These are phyloP conservation scores for Colletotrichum abscissum DNA, from an alignment of 2,329 filamentous ascomycete genomes.

Conservation along the genomic window DNA sequence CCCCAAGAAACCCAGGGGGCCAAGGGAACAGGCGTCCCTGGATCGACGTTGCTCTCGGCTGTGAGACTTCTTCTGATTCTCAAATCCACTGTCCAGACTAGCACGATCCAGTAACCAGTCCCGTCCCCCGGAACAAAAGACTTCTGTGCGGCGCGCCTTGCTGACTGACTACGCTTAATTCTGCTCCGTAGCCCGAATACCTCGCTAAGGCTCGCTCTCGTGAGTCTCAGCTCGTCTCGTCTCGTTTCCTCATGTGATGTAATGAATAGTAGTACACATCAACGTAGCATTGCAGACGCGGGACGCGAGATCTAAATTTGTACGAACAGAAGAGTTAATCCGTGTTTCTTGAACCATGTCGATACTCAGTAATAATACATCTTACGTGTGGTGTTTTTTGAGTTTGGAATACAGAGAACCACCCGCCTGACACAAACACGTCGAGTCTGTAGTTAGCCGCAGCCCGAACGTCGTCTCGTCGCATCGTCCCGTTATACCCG, in stretches of 20 bases:
- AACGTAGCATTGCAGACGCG: neutral
- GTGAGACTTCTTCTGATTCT: neutral
- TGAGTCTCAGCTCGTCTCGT: too few relatives aligned
- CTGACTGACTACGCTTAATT: neutral
- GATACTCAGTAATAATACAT: neutral
- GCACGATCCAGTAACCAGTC: too few relatives aligned
- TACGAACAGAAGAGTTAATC: neutral
- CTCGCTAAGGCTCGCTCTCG: neutral
- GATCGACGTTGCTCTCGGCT: neutral
- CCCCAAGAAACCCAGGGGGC: neutral
- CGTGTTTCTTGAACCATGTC: constrained; percentile 4
- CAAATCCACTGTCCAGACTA: too few relatives aligned
- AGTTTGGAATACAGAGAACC: neutral
- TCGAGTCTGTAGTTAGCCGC: neutral
- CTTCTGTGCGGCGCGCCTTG: neutral
- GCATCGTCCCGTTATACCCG: constrained; percentile 8
- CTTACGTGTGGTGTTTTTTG: neutral
- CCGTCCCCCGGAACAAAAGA: neutral
- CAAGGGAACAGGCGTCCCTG: neutral
- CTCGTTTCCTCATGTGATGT: too few relatives aligned
- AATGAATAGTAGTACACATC: too few relatives aligned
- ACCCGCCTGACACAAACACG: constrained; percentile 17
- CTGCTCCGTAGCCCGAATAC: neutral
- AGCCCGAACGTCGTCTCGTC: constrained; percentile 2
- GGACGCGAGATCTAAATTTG: neutral